Evolutionary conservation across 1,139 yeast genomes (phyloP), one percentile per base, ranked within the genome.

Genomic region (Diutina neorugosa): DNA sequence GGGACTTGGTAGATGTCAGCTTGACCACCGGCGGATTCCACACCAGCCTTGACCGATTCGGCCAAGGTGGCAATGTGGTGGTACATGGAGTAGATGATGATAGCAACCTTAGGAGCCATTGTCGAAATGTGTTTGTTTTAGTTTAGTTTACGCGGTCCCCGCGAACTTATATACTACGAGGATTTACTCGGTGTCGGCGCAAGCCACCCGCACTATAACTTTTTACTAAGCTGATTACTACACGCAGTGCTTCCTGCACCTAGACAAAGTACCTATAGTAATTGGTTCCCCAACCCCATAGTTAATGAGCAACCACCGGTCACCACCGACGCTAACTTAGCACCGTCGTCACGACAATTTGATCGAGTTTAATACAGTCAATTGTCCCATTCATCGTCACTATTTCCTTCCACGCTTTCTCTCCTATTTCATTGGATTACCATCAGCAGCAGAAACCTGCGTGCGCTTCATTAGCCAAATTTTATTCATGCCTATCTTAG

Each of bases 71-170:
- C 55, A 20, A 57, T 54, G 56, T 57, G 59, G 53, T 55, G 53
- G 55, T 56, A 56, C 52, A 57, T 57, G 19, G 59, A 56, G 53
- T 57, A 57, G 44, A 58, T 57, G 57, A 56, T 57, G 52, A 57
- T 57, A 12, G 59, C 59, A n/a, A 57, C 55, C 53, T 51, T 56
- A 3, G 58, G 59, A 14, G 58, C 56, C 58, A 57, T 57, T 49
- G 37, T 46, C 7, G 20, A 16, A 46, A 4, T 31, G 37, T 46
- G 18, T 12, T 43, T 41, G 19, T n/a, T 43, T 43, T 40, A 12
- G 37, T 11, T 31, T 14, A 31, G n/a, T 31, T 14, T 31, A 31
- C 37, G 37, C 37, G 37, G n/a, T 31, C 37, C 16, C 37, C 16
- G 12, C 37, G 37, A 31, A 31, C 37, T 31, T 31, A 31, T 31